phyloP scores from a whole-genome alignment of 176 grass and related monocot genomes.

The Rhynchospora breviuscula region DNA sequence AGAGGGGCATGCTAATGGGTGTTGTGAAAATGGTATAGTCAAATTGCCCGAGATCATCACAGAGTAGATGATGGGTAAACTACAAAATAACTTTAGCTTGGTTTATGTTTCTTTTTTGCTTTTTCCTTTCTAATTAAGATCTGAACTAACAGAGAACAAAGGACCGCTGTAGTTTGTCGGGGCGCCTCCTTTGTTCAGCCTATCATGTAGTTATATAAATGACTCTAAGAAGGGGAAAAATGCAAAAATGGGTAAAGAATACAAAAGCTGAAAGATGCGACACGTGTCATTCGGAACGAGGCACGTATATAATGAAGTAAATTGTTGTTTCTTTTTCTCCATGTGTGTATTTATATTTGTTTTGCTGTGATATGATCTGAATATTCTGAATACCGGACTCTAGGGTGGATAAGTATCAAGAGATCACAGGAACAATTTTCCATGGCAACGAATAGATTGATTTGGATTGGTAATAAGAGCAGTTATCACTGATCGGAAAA shows the following conservation, averaged over 20 bases:
- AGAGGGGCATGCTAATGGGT: constrained; percentile 27
- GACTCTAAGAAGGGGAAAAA: not conserved
- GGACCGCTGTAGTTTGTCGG: not conserved
- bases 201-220: not conserved
- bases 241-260: not conserved
- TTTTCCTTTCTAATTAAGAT: not conserved
- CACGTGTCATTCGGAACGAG: not conserved
- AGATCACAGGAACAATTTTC: not conserved
- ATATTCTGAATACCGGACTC: not conserved
- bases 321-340: not conserved
- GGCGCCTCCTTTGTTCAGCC: not conserved
- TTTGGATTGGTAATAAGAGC: not conserved
- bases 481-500: not conserved
- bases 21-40: constrained; percentile 49
- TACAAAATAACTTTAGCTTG: not conserved
- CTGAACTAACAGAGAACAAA: constrained; percentile 2
- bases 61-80: constrained; percentile 37
- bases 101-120: not conserved
- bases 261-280: not conserved
- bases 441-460: not conserved
- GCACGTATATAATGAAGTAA: not conserved
- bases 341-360: not conserved
- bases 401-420: not conserved
- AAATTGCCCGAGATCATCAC: constrained; percentile 71
- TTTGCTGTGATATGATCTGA: not conserved